Evolutionary conservation across 768 basidiomycete genomes (phyloP).

Genomic region (Gloeostereum incarnatum): DNA sequence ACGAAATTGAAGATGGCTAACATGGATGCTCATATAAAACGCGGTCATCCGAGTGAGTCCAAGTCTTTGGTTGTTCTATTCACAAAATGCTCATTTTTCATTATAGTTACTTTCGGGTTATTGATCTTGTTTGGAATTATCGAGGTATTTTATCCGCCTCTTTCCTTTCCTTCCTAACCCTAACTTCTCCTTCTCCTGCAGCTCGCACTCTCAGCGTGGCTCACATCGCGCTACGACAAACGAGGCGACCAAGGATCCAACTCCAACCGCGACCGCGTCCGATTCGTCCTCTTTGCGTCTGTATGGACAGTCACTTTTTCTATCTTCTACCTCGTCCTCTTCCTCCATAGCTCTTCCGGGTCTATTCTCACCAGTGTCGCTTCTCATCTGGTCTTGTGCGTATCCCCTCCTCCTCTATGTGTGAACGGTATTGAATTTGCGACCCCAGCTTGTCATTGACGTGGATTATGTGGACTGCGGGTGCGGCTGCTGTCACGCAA

Average conservation of each 20-base stretch:
- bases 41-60: no score
- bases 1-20: no score
- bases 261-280: conserved; percentile 50
- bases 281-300: conserved; percentile 62
- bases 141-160: no score
- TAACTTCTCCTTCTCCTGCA: no score
- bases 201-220: conserved; percentile 64
- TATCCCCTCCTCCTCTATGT: conserved; percentile 3
- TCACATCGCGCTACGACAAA: conserved; percentile 50
- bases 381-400: conserved; percentile 50
- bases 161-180: no score
- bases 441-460: conserved; percentile 47
- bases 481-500: conserved; percentile 60
- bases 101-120: no score
- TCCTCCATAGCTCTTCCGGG: conserved; percentile 39
- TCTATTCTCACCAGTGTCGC: conserved; percentile 50
- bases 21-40: no score
- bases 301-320: conserved; percentile 60
- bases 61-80: no score
- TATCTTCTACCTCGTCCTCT: conserved; percentile 40
- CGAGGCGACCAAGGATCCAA: conserved; percentile 40
- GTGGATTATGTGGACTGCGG: conserved; percentile 75
- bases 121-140: no score
- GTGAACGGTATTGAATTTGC: neutral
- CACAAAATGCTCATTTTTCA: no score